phyloP scores from a whole-genome alignment of 1,284 basidiomycete species.

The Ganoderma meredithae region DNA sequence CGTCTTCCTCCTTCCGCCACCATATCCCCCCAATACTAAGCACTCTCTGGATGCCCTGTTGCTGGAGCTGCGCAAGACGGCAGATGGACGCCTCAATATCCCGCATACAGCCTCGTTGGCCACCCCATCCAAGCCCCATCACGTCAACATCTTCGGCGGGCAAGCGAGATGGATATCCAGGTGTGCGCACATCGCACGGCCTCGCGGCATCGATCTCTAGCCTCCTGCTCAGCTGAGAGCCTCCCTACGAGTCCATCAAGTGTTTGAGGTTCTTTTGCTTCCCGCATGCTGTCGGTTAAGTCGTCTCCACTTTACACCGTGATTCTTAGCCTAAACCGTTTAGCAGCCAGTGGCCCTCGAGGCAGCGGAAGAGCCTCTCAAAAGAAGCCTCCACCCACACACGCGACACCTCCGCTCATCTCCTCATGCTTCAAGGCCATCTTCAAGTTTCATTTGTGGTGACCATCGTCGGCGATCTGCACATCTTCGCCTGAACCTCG shows the following conservation, averaged over 20 bases:
- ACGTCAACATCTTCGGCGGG: not conserved
- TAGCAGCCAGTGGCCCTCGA: slow-evolving; percentile 14
- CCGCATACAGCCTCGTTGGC: not conserved
- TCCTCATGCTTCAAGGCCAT: slow-evolving; percentile 8
- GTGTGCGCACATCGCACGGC: slow-evolving; percentile 19
- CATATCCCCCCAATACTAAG: not conserved
- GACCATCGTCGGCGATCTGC: slow-evolving; percentile 26
- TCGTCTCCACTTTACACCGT: slow-evolving; percentile 11
- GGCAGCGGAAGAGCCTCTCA: slow-evolving; percentile 12
- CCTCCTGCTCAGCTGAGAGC: slow-evolving; percentile 27
- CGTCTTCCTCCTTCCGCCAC: not conserved
- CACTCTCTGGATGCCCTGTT: not conserved
- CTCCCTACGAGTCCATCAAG: slow-evolving; percentile 5
- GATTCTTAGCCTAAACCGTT: slow-evolving; percentile 21
- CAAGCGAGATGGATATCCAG: not conserved
- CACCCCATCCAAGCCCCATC: not conserved
- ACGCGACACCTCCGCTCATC: slow-evolving; percentile 14
- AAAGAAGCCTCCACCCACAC: slow-evolving; percentile 11
- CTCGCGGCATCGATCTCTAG: slow-evolving; percentile 24
- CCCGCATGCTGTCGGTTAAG: slow-evolving; percentile 21
- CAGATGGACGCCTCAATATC: not conserved
- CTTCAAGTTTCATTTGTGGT: not conserved
- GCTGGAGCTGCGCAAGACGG: not conserved
- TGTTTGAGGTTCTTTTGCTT: slow-evolving; percentile 15
- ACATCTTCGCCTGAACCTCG: slow-evolving; percentile 24